phyloP scores from a whole-genome alignment of 2,329 filamentous ascomycete genomes.

The Zalaria obscura region DNA sequence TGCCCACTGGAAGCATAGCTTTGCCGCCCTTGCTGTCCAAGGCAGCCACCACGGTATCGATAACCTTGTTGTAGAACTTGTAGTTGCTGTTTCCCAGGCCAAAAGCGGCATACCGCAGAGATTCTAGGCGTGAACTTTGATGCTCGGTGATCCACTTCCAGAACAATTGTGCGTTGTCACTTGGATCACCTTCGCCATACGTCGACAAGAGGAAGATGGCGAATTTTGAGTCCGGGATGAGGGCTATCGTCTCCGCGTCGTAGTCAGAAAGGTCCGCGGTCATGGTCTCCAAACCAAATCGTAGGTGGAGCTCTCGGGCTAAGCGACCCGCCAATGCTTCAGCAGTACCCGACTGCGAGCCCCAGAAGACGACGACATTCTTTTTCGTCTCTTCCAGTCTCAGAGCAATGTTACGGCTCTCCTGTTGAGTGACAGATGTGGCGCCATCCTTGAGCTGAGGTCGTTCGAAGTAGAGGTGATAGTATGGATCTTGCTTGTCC shows the following conservation, averaged over 20 bases:
- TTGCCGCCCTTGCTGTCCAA: constrained; percentile 20
- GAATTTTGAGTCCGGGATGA: constrained; percentile 8
- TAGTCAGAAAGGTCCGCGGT: constrained; percentile 34
- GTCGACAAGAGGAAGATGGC: constrained; percentile 15
- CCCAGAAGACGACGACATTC: constrained; percentile 31
- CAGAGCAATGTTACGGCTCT: constrained; percentile 1
- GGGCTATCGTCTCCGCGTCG: constrained; percentile 15
- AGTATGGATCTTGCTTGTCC: constrained; percentile 2
- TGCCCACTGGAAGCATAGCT: constrained; percentile 18
- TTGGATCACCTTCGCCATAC: constrained; percentile 16
- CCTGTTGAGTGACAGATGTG: background rate
- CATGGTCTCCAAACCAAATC: constrained; percentile 26
- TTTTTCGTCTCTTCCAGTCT: constrained; percentile 3
- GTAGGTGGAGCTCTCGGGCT: constrained; percentile 23
- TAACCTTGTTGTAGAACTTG: constrained; percentile 42
- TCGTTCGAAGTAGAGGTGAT: constrained; percentile 1
- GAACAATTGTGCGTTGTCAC: constrained; percentile 36
- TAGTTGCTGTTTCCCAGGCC: constrained; percentile 98
- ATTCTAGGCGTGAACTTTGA: constrained; percentile 5
- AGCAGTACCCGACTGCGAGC: constrained; percentile 34
- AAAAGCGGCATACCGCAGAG: constrained; percentile 41
- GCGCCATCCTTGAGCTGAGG: background rate
- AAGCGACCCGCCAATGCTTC: constrained; percentile 29
- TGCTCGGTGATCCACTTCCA: constrained; percentile 13
- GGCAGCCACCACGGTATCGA: constrained; percentile 20